A percentile compares a stretch with the other conserved stretches of the same genome.
These are phyloP conservation scores for Elsinoe fawcettii DNA, from an alignment of 2,329 filamentous ascomycete genomes.

Conservation along the genomic window DNA sequence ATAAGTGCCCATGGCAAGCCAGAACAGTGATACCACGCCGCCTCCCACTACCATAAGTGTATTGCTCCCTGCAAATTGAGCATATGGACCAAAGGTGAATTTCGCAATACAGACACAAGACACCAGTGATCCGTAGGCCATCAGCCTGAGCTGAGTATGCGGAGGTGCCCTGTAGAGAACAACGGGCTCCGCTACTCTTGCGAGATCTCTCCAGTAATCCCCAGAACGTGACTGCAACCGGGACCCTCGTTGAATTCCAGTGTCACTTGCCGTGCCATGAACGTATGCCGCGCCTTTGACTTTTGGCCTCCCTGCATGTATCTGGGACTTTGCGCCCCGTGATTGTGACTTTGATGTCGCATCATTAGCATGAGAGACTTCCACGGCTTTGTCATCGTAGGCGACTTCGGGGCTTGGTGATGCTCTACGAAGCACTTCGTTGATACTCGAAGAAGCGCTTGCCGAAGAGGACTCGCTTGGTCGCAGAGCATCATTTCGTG, in stretches of 20 bases:
- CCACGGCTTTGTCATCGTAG: background rate
- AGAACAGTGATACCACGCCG: background rate
- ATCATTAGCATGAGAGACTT: background rate
- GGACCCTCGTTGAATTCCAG: background rate
- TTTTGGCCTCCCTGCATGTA: background rate
- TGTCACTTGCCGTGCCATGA: background rate
- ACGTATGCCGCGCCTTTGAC: background rate
- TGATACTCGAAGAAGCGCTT: too few species aligned
- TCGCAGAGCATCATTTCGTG: background rate
- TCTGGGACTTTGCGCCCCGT: too few species aligned
- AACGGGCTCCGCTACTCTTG: constrained; percentile 6
- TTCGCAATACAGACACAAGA: constrained; percentile 10
- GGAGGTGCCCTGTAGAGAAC: constrained; percentile 13
- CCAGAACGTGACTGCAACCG: background rate
- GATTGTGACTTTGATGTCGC: background rate
- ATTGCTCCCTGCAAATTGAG: constrained; percentile 7
- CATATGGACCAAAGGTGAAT: constrained; percentile 5
- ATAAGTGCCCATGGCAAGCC: constrained; percentile 4
- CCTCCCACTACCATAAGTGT: background rate
- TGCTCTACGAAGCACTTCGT: too few species aligned
- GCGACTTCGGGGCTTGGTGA: too few species aligned
- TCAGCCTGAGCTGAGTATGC: background rate
- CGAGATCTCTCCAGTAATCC: constrained; percentile 1
- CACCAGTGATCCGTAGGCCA: constrained; percentile 8
- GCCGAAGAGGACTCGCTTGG: background rate